Evolutionary conservation across 140 eudicot species (phyloP).

Genomic region (Bidens hawaiensis): DNA sequence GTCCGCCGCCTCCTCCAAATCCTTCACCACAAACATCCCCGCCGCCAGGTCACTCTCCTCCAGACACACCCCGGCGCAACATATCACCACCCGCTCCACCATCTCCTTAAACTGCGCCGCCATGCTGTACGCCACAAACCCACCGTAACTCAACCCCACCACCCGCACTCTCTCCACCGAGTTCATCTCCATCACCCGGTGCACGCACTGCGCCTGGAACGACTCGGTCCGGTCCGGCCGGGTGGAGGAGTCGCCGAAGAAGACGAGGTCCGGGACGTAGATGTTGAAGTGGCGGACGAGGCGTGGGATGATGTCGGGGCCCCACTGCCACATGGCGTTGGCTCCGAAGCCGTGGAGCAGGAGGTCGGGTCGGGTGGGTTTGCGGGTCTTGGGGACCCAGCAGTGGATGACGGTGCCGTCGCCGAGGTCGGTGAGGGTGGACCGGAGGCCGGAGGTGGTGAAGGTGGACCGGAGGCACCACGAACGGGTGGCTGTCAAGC

Average conservation of each 20-base stretch:
- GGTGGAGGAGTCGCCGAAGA: constrained; percentile 70
- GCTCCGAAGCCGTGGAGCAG: constrained; percentile 82
- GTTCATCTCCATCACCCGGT: constrained; percentile 55
- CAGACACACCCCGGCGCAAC: constrained; percentile 74
- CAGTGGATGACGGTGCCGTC: constrained; percentile 79
- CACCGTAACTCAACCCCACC: constrained; percentile 87
- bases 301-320: constrained; percentile 32
- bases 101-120: constrained; percentile 58
- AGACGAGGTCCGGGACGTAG: constrained; percentile 76
- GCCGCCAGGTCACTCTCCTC: constrained; percentile 65
- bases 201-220: constrained; percentile 81
- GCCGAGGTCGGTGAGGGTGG: constrained; percentile 55
- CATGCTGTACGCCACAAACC: constrained; percentile 74
- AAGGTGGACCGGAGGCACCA: constrained; percentile 44
- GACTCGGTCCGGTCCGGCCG: constrained; percentile 63
- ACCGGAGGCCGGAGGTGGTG: constrained; percentile 56
- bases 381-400: constrained; percentile 63
- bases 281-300: constrained; percentile 56
- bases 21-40: constrained; percentile 65
- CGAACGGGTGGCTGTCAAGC: constrained; percentile 47
- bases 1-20: constrained; percentile 55
- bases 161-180: constrained; percentile 41
- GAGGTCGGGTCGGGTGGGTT: constrained; percentile 47
- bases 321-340: constrained; percentile 83
- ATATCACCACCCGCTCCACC: constrained; percentile 73